phyloP scores from a whole-genome alignment of 139 green algal species.

The Trebouxia sp. region DNA sequence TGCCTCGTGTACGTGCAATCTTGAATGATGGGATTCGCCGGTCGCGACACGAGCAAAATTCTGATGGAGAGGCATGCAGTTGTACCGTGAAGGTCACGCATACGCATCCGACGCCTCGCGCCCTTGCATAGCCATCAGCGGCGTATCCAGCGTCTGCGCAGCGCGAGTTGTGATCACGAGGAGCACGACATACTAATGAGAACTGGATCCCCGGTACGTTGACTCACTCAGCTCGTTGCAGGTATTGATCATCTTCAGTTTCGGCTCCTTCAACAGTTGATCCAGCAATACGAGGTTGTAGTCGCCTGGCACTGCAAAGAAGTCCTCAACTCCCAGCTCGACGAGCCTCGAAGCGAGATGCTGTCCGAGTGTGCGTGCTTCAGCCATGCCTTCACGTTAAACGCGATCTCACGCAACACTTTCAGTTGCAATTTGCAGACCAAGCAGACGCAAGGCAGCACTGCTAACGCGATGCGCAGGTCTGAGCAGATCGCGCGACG shows the following conservation, averaged over 20 bases:
- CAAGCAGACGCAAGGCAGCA: too few species aligned
- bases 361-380: constrained; percentile 39
- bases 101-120: constrained; percentile 58
- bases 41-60: not conserved
- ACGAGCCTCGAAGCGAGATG: constrained; percentile 58
- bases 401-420: too few species aligned
- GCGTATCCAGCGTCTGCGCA: constrained; percentile 62
- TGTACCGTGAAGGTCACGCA: constrained; percentile 83
- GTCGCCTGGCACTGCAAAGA: constrained; percentile 41
- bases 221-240: constrained; percentile 88
- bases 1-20: not conserved
- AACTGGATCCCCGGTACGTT: not conserved
- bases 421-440: too few species aligned
- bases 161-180: not conserved
- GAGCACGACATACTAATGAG: not conserved
- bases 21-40: too few species aligned
- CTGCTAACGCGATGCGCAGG: too few species aligned
- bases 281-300: constrained; percentile 71
- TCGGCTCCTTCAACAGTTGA: constrained; percentile 56
- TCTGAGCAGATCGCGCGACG: too few species aligned
- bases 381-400: not conserved
- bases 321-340: constrained; percentile 47
- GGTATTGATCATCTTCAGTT: constrained; percentile 53
- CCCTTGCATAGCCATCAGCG: constrained; percentile 78
- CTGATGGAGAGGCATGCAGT: not conserved